These are phyloP conservation scores for Crithidia expoeki DNA, from an alignment of 208 protist genomes.

Conservation along the genomic window DNA sequence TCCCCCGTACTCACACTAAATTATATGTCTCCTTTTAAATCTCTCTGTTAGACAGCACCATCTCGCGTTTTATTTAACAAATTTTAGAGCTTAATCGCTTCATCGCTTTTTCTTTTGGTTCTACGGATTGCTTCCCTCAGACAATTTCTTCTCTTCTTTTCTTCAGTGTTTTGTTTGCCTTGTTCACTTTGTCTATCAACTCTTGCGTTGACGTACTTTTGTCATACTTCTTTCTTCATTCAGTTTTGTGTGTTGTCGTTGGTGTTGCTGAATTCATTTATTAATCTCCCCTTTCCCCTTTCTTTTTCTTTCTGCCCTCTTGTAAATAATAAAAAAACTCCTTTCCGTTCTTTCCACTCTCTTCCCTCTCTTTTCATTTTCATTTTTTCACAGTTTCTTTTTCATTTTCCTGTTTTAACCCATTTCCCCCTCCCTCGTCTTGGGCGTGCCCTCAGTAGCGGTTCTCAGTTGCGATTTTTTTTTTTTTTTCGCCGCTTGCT, in stretches of 20 bases:
- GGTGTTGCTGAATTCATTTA: no score
- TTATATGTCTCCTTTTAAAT: neutral
- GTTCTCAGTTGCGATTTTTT: neutral
- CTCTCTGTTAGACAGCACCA: neutral
- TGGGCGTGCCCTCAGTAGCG: slow-evolving; percentile 11
- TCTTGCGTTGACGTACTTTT: no score
- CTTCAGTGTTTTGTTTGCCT: neutral
- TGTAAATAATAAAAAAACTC: neutral
- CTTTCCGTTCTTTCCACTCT: neutral
- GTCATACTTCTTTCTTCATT: no score
- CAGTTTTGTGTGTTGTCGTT: no score
- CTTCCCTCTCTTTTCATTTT: neutral
- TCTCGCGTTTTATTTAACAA: neutral
- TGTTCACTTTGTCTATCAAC: no score
- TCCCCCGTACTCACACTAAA: neutral
- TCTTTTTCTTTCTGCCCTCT: no score
- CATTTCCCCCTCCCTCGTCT: no score
- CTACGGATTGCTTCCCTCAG: no score
- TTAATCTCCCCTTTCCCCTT: neutral
- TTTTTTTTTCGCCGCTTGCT: neutral
- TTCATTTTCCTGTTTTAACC: slow-evolving; percentile 12
- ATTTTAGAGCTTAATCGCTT: neutral
- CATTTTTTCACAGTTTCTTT: slow-evolving; percentile 12
- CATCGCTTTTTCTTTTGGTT: neutral
- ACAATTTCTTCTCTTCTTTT: neutral